Evolutionary conservation across 2,329 filamentous ascomycete genomes (phyloP), one percentile per base, ranked within the genome.

Genomic region (Neoascochyta sp.): DNA sequence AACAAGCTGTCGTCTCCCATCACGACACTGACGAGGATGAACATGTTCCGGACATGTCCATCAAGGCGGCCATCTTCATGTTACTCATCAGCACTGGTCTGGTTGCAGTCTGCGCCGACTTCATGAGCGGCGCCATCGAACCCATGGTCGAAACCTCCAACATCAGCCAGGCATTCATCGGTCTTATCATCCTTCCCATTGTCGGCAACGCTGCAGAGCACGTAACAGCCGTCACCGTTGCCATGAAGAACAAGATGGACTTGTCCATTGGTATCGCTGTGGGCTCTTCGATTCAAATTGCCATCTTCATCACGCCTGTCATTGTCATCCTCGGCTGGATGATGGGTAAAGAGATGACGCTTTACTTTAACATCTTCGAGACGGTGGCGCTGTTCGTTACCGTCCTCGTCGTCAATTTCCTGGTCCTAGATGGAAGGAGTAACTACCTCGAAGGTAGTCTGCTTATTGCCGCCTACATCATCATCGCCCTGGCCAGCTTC

Each of bases 201-300:
- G 84, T 88, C n/a, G 83, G 84, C 21, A 89, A 89, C 50, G 84
- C 84, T 3, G 84, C 83, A 9, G 84, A 89, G 65, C 84, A 89
- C 67, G 82, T 84, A 12, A 88, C 84, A 0, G 84, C 84, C 5
- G 83, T 89, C 31, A 85, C 79, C 0, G 84, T 89, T 1, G 84
- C 85, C 5, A 74, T 81, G 47, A 87, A 88, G 70, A 86, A 88
- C 64, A 89, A 89, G 65, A 87, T 88, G 81, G 85, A 89, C 52
- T 67, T 89, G 7, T 81, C 84, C 3, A 88, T 89, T 42, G 84
- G 83, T 54, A 83, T 89, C 8, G 84, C 83, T 9, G 81, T 89
- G 18, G 84, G 85, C 16, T 85, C 80, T 8, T 85, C 80, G 48
- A 89, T 90, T 63, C 84, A 89, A 62, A 86, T 89, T 26, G 68